Conservation (phyloP, 2,329 filamentous ascomycete genomes). For the Colletotrichum coccodes region DNA sequence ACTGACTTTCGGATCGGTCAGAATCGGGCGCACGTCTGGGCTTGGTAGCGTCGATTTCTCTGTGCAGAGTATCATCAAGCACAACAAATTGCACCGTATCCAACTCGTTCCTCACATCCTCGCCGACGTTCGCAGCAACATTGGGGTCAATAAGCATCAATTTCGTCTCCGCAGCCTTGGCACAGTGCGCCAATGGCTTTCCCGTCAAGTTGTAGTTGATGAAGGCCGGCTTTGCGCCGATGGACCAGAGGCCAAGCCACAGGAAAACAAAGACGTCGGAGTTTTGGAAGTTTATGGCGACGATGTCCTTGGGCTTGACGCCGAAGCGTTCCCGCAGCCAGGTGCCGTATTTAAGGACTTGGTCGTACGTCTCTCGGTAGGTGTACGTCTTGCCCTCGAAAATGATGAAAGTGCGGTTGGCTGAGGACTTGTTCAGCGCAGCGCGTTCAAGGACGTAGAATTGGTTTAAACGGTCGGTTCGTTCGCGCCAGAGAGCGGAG, state of each 20-base stretch:
- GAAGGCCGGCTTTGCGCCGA: constrained; percentile 85
- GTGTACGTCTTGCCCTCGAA: constrained; percentile 77
- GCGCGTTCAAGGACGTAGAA: constrained; percentile 81
- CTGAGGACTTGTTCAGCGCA: constrained; percentile 62
- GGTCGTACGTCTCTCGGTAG: constrained; percentile 80
- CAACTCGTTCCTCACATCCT: constrained; percentile 65
- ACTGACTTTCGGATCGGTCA: constrained; percentile 59
- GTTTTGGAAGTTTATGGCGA: constrained; percentile 86
- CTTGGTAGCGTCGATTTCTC: constrained; percentile 60
- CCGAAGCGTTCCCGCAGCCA: constrained; percentile 76
- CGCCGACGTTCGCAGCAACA: constrained; percentile 64
- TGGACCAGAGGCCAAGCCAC: constrained; percentile 81
- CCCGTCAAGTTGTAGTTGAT: constrained; percentile 88
- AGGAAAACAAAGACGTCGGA: constrained; percentile 81
- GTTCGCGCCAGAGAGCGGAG: constrained; percentile 57
- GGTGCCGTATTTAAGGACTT: constrained; percentile 75
- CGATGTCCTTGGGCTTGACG: constrained; percentile 77
- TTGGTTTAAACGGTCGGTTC: constrained; percentile 70
- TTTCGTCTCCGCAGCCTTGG: constrained; percentile 73
- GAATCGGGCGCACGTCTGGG: constrained; percentile 68
- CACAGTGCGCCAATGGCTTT: constrained; percentile 77
- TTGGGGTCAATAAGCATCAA: constrained; percentile 76
- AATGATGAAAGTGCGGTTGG: constrained; percentile 69
- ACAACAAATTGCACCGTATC: constrained; percentile 67
- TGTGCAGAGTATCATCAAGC: constrained; percentile 67